A percentile compares a stretch with the other conserved stretches of the same genome.
Conservation (phyloP, 805 yeast genomes). For the Ogataea trehaloabstinens region DNA sequence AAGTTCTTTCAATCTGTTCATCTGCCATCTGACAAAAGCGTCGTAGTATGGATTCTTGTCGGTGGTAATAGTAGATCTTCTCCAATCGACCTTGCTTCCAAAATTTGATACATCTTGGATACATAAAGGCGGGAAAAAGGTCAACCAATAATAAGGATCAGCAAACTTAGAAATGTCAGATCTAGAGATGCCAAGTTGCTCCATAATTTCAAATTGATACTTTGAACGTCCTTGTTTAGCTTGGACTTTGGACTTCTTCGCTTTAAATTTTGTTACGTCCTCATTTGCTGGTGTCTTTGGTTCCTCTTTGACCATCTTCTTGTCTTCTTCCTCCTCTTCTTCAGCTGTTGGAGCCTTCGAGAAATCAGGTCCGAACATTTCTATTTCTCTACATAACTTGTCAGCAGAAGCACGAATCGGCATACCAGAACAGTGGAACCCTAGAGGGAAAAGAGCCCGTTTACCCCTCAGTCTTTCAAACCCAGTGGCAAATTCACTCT, state of each 20-base stretch:
- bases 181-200: slow-evolving; percentile 83
- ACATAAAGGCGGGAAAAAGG: slow-evolving; percentile 88
- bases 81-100: slow-evolving; percentile 97
- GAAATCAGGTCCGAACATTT: slow-evolving; percentile 83
- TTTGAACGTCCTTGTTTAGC: slow-evolving; percentile 94
- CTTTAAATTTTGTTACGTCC: slow-evolving; percentile 87
- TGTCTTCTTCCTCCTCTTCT: slow-evolving; percentile 43
- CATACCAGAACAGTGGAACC: slow-evolving; percentile 99
- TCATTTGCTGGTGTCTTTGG: slow-evolving; percentile 41
- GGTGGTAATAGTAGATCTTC: slow-evolving; percentile 93
- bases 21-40: slow-evolving; percentile 94
- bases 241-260: slow-evolving; percentile 89
- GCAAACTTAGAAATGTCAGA: slow-evolving; percentile 87
- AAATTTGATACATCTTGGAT: slow-evolving; percentile 73
- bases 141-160: slow-evolving; percentile 88
- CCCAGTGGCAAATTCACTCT: slow-evolving; percentile 88
- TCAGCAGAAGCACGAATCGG: slow-evolving; percentile 96
- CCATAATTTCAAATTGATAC: slow-evolving; percentile 94
- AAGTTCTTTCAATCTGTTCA: slow-evolving; percentile 76
- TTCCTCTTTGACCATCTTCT: slow-evolving; percentile 20
- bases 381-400: slow-evolving; percentile 88
- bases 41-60: slow-evolving; percentile 95
- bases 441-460: slow-evolving; percentile 89
- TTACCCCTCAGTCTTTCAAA: slow-evolving; percentile 94
- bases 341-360: slow-evolving; percentile 62